Base-by-base conservation (phyloP, 1,284 basidiomycete species). In the Pascua sp. region DNA sequence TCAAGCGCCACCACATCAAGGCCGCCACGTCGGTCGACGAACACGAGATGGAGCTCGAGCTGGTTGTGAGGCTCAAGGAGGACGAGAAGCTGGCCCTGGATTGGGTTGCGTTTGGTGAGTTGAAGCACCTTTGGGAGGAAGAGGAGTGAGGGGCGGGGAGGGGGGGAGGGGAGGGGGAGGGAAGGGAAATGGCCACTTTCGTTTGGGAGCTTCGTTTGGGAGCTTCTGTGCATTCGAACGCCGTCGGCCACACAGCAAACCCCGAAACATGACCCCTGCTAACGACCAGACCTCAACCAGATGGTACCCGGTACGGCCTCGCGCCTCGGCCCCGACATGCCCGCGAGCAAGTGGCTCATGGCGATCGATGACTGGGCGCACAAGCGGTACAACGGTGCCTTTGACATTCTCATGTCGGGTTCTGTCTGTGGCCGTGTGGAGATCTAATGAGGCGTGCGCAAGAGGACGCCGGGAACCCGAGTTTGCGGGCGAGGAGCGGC, bases 1-100 rank as follows among this genome's bases (percentile, higher is more conserved):
- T 83, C 65, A 83, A 83, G n/a, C 82, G 91, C 8, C 95, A 98
- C 72, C 90, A 93, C 68, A 84, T 98, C 77, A 97, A 95, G 73
- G 89, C 71, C 0, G 75, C 72, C 9, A 68, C 71, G 7, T 61
- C 65, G 2, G 65, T 69, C 1, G 68, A 73, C 42, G 61, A 66
- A 24, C 67, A 73, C 45, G 54, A 61, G 2, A 63, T 72, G 40
- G 64, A 71, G 38, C 59, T 78, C 38, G 66, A 70, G 39, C 53
- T 78, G 40, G 67, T 62, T 1, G 51, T 76, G 36, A 53, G 56
- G 18, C 51, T 64, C 40, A 53, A 63, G 18, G 46, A 57, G 9
- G 61, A 53, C 16, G 67, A 71, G 24, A 65, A 59, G 48, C 40
- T 77, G 15, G 53, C 55, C n/a, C 53, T 77, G 11, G 66, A 71